A percentile compares a stretch with the other conserved stretches of the same genome.
These are phyloP conservation scores for Neurospora africana DNA, from an alignment of 495 filamentous ascomycete genomes.

Conservation along the genomic window DNA sequence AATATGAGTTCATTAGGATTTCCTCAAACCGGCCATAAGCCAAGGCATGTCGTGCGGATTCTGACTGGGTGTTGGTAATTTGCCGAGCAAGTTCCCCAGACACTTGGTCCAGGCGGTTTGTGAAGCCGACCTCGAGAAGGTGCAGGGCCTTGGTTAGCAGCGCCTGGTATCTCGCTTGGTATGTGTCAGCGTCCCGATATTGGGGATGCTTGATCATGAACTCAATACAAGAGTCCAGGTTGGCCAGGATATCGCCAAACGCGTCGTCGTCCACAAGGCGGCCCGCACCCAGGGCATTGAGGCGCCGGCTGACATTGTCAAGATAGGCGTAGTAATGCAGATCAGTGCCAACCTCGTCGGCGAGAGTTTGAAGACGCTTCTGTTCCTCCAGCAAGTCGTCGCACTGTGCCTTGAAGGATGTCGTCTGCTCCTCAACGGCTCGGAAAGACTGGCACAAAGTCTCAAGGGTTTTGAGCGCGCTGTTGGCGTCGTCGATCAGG, in stretches of 20 bases:
- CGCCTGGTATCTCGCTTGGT: slow-evolving; percentile 83
- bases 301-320: slow-evolving; percentile 75
- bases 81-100: slow-evolving; percentile 36
- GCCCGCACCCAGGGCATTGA: slow-evolving; percentile 85
- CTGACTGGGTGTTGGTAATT: slow-evolving; percentile 35
- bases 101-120: slow-evolving; percentile 31
- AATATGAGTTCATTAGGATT: slow-evolving; percentile 35
- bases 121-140: slow-evolving; percentile 42
- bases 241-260: slow-evolving; percentile 76
- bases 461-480: slow-evolving; percentile 61
- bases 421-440: slow-evolving; percentile 79
- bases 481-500: slow-evolving; percentile 66
- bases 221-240: slow-evolving; percentile 76
- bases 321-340: slow-evolving; percentile 86
- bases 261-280: slow-evolving; percentile 69
- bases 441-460: slow-evolving; percentile 73
- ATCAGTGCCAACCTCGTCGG: slow-evolving; percentile 72
- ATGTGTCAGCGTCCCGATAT: slow-evolving; percentile 78
- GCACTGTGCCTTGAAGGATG: slow-evolving; percentile 82
- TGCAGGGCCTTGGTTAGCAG: slow-evolving; percentile 51
- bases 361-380: slow-evolving; percentile 60
- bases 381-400: slow-evolving; percentile 75
- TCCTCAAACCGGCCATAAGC: slow-evolving; percentile 41
- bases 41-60: slow-evolving; percentile 39
- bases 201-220: slow-evolving; percentile 76